These are phyloP conservation scores for Phytopythium sindhum DNA, from an alignment of 352 stramenopile species.

Conservation along the genomic window DNA sequence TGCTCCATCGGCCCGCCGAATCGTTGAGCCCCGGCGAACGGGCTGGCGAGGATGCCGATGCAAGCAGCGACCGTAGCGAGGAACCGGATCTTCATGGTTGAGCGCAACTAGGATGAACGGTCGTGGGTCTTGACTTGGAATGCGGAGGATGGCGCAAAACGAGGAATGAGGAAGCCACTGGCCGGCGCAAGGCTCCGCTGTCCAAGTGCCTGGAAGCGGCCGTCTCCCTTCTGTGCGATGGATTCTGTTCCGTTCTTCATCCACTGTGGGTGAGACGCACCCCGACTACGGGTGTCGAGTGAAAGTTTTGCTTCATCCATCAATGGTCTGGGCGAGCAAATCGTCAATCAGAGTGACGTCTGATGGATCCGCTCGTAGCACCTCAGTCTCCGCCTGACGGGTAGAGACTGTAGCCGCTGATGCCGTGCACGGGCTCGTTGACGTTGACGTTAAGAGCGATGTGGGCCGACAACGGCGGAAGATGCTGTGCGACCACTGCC, in stretches of 20 bases:
- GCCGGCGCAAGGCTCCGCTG: neutral
- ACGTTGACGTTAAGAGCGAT: conserved; percentile 5
- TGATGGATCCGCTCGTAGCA: neutral
- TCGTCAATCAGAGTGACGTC: neutral
- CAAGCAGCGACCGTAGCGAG: neutral
- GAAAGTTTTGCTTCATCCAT: neutral
- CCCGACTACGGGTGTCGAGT: neutral
- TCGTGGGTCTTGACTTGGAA: neutral
- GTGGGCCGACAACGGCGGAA: neutral
- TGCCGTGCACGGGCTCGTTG: conserved; percentile 2
- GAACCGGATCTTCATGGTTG: conserved; percentile 5
- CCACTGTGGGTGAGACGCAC: neutral
- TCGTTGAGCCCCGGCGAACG: neutral
- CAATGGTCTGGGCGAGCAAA: neutral
- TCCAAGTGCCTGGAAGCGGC: neutral
- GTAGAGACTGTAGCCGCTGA: conserved; percentile 5
- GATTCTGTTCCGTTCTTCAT: neutral
- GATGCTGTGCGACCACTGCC: neutral
- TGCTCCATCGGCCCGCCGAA: neutral
- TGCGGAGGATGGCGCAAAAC: neutral
- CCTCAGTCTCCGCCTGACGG: neutral
- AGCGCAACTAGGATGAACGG: neutral
- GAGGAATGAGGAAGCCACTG: neutral
- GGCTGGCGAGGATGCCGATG: neutral
- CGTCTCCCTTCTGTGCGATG: neutral